phyloP scores from a whole-genome alignment of 2,329 filamentous ascomycete genomes.

The Phoma sp. region DNA sequence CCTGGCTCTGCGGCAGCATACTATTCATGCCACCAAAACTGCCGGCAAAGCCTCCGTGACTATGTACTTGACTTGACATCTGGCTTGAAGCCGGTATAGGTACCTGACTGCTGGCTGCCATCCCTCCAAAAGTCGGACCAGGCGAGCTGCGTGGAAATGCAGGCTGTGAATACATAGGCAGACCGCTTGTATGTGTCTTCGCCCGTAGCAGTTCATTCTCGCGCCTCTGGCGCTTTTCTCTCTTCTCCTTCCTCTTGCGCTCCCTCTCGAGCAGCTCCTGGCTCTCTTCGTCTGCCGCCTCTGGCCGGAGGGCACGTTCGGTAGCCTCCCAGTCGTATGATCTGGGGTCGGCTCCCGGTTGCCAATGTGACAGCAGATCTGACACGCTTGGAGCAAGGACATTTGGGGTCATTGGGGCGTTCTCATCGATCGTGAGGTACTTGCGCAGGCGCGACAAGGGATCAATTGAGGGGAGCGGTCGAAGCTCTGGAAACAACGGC shows the following conservation, averaged over 20 bases:
- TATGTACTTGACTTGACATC: conserved; percentile 14
- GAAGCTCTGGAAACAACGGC: conserved; percentile 3
- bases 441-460: conserved; percentile 43
- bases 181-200: conserved; percentile 25
- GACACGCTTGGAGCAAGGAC: conserved; percentile 41
- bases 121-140: conserved; percentile 27
- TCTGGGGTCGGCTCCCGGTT: conserved; percentile 43
- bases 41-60: conserved; percentile 8
- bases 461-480: conserved; percentile 4
- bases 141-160: conserved; percentile 35
- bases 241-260: conserved; percentile 48
- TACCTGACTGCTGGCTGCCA: conserved; percentile 35
- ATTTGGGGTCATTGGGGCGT: conserved; percentile 1
- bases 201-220: conserved; percentile 41
- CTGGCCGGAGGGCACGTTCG: conserved; percentile 35
- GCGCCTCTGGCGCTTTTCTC: conserved; percentile 49
- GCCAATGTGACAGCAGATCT: conserved; percentile 52
- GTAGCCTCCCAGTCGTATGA: conserved; percentile 51
- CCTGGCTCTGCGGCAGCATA: conserved; percentile 35
- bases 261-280: conserved; percentile 47
- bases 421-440: conserved; percentile 45
- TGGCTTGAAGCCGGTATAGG: conserved; percentile 21
- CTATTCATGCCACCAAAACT: conserved; percentile 12
- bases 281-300: conserved; percentile 41
- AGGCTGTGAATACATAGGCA: conserved; percentile 28